These are phyloP conservation scores for Fusarium oligoseptatum DNA, from an alignment of 2,329 filamentous ascomycete genomes.

Conservation along the genomic window DNA sequence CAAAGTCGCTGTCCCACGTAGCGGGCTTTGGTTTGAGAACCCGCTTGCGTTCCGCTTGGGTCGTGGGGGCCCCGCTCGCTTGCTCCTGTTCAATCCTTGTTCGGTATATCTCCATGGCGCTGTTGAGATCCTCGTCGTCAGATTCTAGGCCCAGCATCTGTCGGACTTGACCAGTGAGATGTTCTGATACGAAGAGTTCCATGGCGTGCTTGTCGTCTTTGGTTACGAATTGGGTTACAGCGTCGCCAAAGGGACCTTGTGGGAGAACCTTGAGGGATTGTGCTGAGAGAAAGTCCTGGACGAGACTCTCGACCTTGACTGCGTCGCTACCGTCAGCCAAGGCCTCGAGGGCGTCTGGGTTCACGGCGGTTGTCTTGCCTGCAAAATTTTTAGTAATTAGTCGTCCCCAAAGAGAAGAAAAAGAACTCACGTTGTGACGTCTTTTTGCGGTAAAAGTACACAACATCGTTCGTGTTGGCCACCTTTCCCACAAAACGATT, in stretches of 20 bases:
- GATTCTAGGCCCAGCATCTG: conserved; percentile 76
- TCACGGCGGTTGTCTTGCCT: conserved; percentile 57
- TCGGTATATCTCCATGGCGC: conserved; percentile 80
- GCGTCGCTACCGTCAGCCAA: conserved; percentile 69
- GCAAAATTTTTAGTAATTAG: conserved; percentile 10
- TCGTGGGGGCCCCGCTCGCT: conserved; percentile 69
- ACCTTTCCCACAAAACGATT: conserved; percentile 92
- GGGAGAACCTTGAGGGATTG: conserved; percentile 94
- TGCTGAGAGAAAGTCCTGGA: conserved; percentile 86
- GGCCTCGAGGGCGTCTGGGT: conserved; percentile 72
- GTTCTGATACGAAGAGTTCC: conserved; percentile 82
- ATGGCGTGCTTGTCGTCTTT: conserved; percentile 96
- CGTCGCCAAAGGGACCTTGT: conserved; percentile 92
- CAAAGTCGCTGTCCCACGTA: conserved; percentile 89
- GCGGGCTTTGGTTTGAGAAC: conserved; percentile 80
- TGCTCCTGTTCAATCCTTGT: conserved; percentile 79
- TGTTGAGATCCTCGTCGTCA: conserved; percentile 75
- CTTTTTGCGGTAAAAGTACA: conserved; percentile 94
- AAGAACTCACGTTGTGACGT: conserved; percentile 56
- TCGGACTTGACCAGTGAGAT: conserved; percentile 77
- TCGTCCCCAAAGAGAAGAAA: accelerated
- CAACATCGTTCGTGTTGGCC: conserved; percentile 93
- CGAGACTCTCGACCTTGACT: conserved; percentile 89
- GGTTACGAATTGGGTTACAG: conserved; percentile 91
- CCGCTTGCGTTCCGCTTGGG: conserved; percentile 52